phyloP scores from a whole-genome alignment of 2,329 filamentous ascomycete genomes.

The Chrysoporthe austroafricana region DNA sequence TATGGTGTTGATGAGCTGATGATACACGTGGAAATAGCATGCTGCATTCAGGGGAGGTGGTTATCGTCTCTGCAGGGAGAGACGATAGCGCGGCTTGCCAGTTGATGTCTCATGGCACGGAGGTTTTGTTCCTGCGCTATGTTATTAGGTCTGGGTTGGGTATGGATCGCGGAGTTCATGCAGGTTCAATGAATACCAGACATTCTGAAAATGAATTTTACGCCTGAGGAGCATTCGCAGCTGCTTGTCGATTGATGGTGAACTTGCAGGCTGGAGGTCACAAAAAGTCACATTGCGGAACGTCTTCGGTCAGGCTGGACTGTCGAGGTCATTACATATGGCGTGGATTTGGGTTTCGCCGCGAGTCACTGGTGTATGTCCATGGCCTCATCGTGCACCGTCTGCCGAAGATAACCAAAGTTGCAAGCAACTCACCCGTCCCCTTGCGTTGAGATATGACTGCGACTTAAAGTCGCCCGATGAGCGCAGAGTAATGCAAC shows the following conservation, averaged over 20 bases:
- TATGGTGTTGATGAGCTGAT: background rate
- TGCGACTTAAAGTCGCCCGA: too few species aligned
- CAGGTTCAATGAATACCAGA: background rate
- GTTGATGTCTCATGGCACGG: background rate
- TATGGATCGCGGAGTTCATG: background rate
- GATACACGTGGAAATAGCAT: background rate
- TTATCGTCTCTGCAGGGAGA: background rate
- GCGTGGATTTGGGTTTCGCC: too few species aligned
- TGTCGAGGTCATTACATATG: too few species aligned
- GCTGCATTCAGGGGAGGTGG: background rate
- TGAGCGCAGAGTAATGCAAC: too few species aligned
- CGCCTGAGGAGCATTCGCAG: background rate
- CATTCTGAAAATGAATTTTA: background rate
- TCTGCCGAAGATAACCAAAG: too few species aligned
- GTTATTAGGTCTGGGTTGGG: slow-evolving; percentile 3
- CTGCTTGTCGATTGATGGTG: background rate
- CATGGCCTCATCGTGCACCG: too few species aligned
- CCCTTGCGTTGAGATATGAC: too few species aligned
- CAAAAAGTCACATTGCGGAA: too few species aligned
- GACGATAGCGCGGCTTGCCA: background rate
- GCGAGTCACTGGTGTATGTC: too few species aligned
- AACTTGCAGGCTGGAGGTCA: background rate
- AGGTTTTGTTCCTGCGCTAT: background rate
- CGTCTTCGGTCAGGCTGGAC: too few species aligned
- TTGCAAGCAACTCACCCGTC: too few species aligned